Evolutionary conservation across 2,329 filamentous ascomycete species (phyloP), one percentile per base, ranked within the genome.

Genomic region (Fusarium floridanum): DNA sequence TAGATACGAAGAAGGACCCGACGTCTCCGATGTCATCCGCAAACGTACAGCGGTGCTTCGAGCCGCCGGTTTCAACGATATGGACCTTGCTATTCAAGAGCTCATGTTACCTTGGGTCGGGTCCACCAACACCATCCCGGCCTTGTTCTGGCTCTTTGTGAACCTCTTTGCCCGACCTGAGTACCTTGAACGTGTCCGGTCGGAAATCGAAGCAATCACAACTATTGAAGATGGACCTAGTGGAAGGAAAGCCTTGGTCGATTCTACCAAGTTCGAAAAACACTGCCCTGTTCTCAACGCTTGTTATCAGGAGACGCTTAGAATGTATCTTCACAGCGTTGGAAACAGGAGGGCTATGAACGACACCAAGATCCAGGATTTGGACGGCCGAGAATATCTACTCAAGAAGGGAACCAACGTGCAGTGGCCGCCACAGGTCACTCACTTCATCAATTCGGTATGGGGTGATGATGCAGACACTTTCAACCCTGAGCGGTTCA

Each of bases 261-360:
- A 84, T 41, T 78, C 82, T 43, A 74, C 71, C 1, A 72, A 73
- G 3, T 75, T 88, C 8, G 81, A 83, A 50, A 77, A 82, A 9
- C 59, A 75, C 2, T 86, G 84, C 64, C 84, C 85, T 0, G 78
- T 86, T 5, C 75, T 88, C 20, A 77, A 83, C 29, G 83, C 84
- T 9, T 81, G 81, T 9, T 87, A 84, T 71, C 83, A 84, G 53
- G 87, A 89, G 73, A 81, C 80, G 1, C 76, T 88, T 36, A 83
- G 86, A 17, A 50, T 86, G 1, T 80, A 80, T 43, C 80, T 84
- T 11, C 81, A 83, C 8, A 78, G 81, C 17, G 75, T 82, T 3
- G 83, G 82, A 8, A 83, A 81, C 20, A 82, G 86, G 22, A 74
- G 80, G 6, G 83, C 87, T 4, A 76, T 82, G 53, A 72, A 80